A percentile compares a stretch with the other conserved stretches of the same genome.
Evolutionary conservation across 1,284 basidiomycete species (phyloP).

Genomic region (Thecaphora frezii): DNA sequence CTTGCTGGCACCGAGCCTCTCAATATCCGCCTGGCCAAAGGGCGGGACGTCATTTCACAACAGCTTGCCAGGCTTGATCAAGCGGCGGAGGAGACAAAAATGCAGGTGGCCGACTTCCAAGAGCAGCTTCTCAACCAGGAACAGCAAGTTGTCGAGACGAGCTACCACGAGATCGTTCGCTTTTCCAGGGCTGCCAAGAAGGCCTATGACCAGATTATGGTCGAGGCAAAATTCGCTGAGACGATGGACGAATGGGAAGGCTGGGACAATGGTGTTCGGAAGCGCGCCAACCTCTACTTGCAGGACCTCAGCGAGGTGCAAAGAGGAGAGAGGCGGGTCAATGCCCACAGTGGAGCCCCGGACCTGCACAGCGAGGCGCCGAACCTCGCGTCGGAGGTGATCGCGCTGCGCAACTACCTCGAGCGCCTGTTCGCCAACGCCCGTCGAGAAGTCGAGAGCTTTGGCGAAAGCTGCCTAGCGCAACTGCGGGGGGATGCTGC

Average conservation of each 20-base stretch:
- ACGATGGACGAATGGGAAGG: conserved; percentile 51
- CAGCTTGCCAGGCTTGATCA: conserved; percentile 36
- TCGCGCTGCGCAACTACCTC: conserved; percentile 12
- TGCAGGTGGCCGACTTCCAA: conserved; percentile 31
- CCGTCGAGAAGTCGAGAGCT: conserved; percentile 31
- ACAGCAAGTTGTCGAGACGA: conserved; percentile 31
- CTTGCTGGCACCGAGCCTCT: conserved; percentile 9
- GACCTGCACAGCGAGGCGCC: conserved; percentile 30
- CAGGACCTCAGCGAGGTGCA: conserved; percentile 37
- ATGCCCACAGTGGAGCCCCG: conserved; percentile 15
- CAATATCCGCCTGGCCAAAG: conserved; percentile 14
- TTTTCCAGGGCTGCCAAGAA: conserved; percentile 33
- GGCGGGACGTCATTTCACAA: conserved; percentile 27
- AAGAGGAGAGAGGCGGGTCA: conserved; percentile 21
- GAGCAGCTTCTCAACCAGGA: conserved; percentile 34
- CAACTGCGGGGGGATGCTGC: conserved; percentile 39
- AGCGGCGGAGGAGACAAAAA: conserved; percentile 25
- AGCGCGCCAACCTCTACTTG: conserved; percentile 27
- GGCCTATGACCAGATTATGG: conserved; percentile 46
- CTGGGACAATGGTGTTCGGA: conserved; percentile 48
- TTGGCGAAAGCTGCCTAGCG: conserved; percentile 18
- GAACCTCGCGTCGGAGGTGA: conserved; percentile 33
- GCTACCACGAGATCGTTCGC: conserved; percentile 38
- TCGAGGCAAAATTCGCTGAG: conserved; percentile 41
- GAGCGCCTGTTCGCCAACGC: conserved; percentile 39